A percentile compares a stretch with the other conserved stretches of the same genome.
Evolutionary conservation across 208 protist species (phyloP).

Genomic region (Leishmania tropica): DNA sequence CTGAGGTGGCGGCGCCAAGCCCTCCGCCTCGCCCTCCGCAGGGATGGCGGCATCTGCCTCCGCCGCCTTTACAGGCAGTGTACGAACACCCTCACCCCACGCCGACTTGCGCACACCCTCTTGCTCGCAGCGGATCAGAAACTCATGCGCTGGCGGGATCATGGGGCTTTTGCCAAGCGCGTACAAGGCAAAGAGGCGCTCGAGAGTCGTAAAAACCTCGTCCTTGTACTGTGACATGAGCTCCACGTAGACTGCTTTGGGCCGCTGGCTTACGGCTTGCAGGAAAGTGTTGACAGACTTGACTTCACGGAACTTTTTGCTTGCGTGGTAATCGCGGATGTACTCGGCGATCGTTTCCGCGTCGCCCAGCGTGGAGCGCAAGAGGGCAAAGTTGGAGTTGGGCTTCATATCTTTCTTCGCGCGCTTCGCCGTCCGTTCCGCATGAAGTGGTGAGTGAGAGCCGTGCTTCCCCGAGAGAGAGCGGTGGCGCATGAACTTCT

Average conservation of each 20-base stretch:
- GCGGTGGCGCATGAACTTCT: constrained; percentile 22
- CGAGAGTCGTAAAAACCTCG: constrained; percentile 55
- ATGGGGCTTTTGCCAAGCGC: constrained; percentile 43
- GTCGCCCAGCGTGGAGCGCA: constrained; percentile 47
- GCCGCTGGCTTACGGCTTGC: constrained; percentile 67
- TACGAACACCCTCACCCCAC: constrained; percentile 39
- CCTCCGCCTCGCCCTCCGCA: neutral
- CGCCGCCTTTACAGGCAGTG: constrained; percentile 18
- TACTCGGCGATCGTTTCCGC: constrained; percentile 61
- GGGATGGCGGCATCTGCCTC: neutral
- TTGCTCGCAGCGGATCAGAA: constrained; percentile 84
- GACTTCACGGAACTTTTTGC: constrained; percentile 46
- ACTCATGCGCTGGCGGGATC: constrained; percentile 69
- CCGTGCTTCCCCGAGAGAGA: constrained; percentile 33
- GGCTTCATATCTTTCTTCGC: constrained; percentile 45
- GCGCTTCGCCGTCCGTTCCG: constrained; percentile 27
- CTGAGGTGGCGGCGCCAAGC: neutral
- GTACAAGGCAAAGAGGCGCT: constrained; percentile 67
- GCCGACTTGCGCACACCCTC: constrained; percentile 57
- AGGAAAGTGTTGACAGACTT: constrained; percentile 73
- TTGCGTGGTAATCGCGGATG: constrained; percentile 50
- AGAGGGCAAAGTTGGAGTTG: constrained; percentile 60
- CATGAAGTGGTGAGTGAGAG: constrained; percentile 17
- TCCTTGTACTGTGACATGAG: constrained; percentile 59
- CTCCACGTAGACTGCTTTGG: constrained; percentile 45